These are phyloP conservation scores for Cystobasidium onofrii DNA, from an alignment of 768 basidiomycete species.

Conservation along the genomic window DNA sequence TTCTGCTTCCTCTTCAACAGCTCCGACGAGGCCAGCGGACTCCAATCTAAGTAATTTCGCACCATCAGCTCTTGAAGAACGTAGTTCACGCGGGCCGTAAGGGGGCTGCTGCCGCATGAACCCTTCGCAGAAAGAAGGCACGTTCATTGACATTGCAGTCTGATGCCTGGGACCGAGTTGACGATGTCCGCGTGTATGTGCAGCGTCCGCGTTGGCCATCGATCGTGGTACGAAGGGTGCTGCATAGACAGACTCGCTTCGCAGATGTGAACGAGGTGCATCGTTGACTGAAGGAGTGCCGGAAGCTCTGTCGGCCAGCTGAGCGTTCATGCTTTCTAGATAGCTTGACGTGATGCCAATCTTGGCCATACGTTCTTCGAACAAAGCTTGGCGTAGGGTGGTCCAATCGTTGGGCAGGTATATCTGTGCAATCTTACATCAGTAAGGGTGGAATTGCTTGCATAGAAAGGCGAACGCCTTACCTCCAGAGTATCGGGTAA, in stretches of 20 bases:
- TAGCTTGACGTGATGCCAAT: slow-evolving; percentile 16
- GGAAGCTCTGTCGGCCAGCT: not conserved
- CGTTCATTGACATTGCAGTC: not conserved
- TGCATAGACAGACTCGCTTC: not conserved
- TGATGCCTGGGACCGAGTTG: no score
- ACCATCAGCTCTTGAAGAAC: not conserved
- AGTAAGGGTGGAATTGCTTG: not conserved
- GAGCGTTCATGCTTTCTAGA: not conserved
- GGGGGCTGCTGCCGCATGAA: not conserved
- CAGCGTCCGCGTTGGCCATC: not conserved
- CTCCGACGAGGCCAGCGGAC: not conserved
- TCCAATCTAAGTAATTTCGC: not conserved
- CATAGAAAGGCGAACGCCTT: not conserved
- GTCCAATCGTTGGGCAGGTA: slow-evolving; percentile 28
- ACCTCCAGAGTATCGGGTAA: slow-evolving; percentile 19
- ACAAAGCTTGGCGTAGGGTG: slow-evolving; percentile 10
- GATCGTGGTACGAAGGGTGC: not conserved
- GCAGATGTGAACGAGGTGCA: not conserved
- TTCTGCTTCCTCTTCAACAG: not conserved
- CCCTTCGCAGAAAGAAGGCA: no score
- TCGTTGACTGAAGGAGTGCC: not conserved
- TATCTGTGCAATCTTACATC: not conserved
- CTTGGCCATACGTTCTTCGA: slow-evolving; percentile 21
- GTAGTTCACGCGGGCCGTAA: not conserved
- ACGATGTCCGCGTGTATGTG: no score